Base-by-base conservation (phyloP, 805 yeast genomes). In the Cyberlindnera xylosilytica region DNA sequence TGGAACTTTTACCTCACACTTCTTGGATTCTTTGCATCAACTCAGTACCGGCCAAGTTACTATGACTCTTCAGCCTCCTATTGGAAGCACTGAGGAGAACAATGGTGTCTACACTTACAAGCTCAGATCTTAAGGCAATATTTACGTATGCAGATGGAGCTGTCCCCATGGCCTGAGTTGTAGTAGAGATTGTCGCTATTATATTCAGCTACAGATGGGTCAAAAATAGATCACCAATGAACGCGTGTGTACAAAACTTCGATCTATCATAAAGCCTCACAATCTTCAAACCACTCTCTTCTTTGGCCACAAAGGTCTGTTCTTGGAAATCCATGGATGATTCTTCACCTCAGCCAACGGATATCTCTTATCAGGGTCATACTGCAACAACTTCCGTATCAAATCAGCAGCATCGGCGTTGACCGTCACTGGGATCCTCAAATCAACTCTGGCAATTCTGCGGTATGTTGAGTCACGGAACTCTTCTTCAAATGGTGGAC, bases 401-500 rank as follows among this genome's bases (percentile, higher is more conserved):
- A 91, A 70, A 61, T 87, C 90, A 4, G 79, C 76, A 1, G 96
- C 97, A 46, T 85, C 93, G 0, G 69, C 57, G 36, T 85, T 78
- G 0, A 93, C 76, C 53, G 65, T 81, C 2, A 72, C 62, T 0
- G 98, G 98, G 36, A 89, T 78, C 33, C 70, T 67, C 48, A 88
- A 68, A 57, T 87, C 96, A 4, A 87, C 88, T 46, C 74, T 77
- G 8, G 83, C 81, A 30, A 93, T 93, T 48, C 93, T 70, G 56
- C 78, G 79, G 60, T 86, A 87, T 0, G 98, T 93, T 15, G 81
- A 76, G 46, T 81, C 83, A 40, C 83, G 81, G 47, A 83, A 80
- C 22, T 72, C 73, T 51, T 87, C 96, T 60, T 89, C 97, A 61
- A 91, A 91, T 0, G 98, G 98, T 0, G 99, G 97, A 36, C 73